Evolutionary conservation across 257 asterid species (phyloP).

Genomic region (Gentiana macrophylla): DNA sequence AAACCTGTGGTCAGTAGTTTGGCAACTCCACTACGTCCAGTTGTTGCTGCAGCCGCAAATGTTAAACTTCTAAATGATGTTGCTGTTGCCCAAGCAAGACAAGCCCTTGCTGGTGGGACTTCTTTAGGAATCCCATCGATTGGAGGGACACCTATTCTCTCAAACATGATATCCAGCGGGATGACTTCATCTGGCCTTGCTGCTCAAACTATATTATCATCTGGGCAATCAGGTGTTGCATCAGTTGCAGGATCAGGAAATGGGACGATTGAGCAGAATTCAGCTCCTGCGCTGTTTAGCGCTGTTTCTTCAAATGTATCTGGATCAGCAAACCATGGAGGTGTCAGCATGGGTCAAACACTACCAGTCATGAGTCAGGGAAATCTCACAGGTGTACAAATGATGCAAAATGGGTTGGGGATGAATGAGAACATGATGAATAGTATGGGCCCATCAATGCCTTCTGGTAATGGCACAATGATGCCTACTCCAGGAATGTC

Average conservation of each 20-base stretch:
- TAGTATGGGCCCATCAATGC: conserved; percentile 33
- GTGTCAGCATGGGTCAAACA: conserved; percentile 59
- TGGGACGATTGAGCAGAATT: conserved; percentile 41
- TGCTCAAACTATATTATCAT: conserved; percentile 53
- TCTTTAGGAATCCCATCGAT: conserved; percentile 57
- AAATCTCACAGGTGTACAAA: conserved; percentile 51
- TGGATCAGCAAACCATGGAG: conserved; percentile 43
- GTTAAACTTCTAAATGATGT: conserved; percentile 78
- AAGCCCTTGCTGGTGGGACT: conserved; percentile 66
- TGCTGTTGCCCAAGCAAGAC: conserved; percentile 73
- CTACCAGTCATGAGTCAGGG: conserved; percentile 63
- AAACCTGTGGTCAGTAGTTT: conserved; percentile 51
- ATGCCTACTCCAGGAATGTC: conserved; percentile 68
- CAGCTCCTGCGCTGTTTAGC: conserved; percentile 52
- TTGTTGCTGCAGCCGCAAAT: conserved; percentile 67
- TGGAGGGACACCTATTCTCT: conserved; percentile 76
- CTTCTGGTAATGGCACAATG: conserved; percentile 55
- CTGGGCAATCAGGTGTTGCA: conserved; percentile 53
- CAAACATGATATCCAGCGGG: conserved; percentile 87
- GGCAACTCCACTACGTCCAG: conserved; percentile 60
- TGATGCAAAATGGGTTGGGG: conserved; percentile 54
- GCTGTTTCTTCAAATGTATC: conserved; percentile 42
- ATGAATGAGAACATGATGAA: conserved; percentile 56
- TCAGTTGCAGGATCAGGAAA: conserved; percentile 46
- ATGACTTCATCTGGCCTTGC: conserved; percentile 67